Conservation (phyloP, 257 asterid genomes). For the Ophiorrhiza pumila region DNA sequence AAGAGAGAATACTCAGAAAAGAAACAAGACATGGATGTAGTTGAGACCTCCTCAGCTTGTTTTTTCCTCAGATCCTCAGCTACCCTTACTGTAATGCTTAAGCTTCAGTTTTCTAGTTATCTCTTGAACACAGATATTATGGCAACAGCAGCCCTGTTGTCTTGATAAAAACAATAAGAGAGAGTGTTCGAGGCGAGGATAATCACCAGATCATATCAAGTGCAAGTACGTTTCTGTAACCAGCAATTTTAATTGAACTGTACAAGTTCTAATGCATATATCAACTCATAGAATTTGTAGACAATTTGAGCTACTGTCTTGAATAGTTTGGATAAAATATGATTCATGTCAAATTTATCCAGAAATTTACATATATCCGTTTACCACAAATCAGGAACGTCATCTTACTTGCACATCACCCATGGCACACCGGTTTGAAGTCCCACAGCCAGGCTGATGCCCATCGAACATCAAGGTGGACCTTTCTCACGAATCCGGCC, state of each 20-base stretch:
- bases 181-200: background rate
- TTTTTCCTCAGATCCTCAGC: too few relatives aligned
- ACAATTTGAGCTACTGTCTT: too few relatives aligned
- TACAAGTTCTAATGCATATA: background rate
- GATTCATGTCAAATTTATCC: background rate
- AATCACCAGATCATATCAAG: background rate
- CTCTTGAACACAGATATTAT: background rate
- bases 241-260: background rate
- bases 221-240: background rate
- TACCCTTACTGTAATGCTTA: too few relatives aligned
- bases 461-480: constrained; percentile 74
- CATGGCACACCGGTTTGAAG: constrained; percentile 85
- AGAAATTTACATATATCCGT: background rate
- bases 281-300: too few relatives aligned
- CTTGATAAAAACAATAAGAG: background rate
- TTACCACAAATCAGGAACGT: constrained; percentile 87
- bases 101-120: background rate
- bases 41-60: too few relatives aligned
- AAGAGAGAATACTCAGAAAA: too few relatives aligned
- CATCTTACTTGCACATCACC: constrained; percentile 94
- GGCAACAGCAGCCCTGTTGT: background rate
- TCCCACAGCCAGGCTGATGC: constrained; percentile 80
- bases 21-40: too few relatives aligned
- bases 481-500: constrained; percentile 43
- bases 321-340: background rate